Conservation (phyloP, 108 stramenopile species). For the Stephanodiscus triporus region DNA sequence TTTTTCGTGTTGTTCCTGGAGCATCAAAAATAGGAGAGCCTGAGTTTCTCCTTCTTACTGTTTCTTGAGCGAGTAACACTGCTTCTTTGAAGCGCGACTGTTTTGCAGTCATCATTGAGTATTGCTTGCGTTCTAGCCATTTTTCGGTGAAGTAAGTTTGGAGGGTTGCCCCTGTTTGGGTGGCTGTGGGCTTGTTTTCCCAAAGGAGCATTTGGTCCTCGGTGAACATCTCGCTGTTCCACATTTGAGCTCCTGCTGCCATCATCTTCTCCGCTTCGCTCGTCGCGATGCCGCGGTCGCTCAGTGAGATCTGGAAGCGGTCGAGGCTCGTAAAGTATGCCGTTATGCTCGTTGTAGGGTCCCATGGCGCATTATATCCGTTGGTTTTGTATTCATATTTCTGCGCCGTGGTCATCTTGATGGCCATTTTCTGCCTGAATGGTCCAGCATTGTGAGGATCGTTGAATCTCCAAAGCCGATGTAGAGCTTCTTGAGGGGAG, state of each 20-base stretch:
- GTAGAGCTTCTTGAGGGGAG: no score
- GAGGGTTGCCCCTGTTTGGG: background rate
- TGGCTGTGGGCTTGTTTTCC: constrained; percentile 2
- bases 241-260: background rate
- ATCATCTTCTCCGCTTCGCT: no score
- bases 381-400: no score
- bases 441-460: no score
- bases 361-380: no score
- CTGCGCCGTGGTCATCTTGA: no score
- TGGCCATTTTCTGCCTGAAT: no score
- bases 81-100: background rate
- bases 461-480: no score
- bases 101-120: background rate
- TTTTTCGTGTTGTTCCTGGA: background rate
- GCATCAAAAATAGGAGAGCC: background rate
- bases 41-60: background rate
- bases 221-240: background rate
- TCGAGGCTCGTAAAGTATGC: no score
- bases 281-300: no score
- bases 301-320: no score
- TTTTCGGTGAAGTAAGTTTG: background rate
- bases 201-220: background rate
- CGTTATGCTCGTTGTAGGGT: no score
- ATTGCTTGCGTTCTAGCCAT: background rate
- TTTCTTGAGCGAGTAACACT: background rate